These are phyloP conservation scores for Croton setiger DNA, from an alignment of 441 rosid species.

Conservation along the genomic window DNA sequence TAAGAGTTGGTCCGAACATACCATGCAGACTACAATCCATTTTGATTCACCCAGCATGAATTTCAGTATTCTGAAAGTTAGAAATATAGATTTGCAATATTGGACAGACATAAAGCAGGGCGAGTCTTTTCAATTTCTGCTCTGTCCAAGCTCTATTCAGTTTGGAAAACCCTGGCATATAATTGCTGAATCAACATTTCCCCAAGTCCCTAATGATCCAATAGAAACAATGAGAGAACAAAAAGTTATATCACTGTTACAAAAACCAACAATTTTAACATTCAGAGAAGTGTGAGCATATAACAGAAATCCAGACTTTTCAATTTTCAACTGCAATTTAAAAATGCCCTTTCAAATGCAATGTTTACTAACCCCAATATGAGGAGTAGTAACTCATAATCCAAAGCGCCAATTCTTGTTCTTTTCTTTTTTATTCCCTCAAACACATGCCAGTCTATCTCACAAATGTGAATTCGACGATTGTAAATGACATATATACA, in stretches of 20 bases:
- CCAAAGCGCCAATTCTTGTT: too few relatives aligned
- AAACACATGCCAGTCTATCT: neutral
- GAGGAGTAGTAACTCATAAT: too few relatives aligned
- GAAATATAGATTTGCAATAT: neutral
- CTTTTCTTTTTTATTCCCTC: too few relatives aligned
- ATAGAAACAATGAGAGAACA: neutral
- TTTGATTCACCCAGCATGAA: too few relatives aligned
- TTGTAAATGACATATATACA: neutral
- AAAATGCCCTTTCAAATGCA: too few relatives aligned
- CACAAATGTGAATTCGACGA: neutral
- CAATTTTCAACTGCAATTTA: too few relatives aligned
- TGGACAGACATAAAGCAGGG: neutral
- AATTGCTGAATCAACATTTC: neutral
- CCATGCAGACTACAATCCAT: neutral
- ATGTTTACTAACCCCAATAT: too few relatives aligned
- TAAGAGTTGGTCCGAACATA: neutral
- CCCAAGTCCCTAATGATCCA: neutral
- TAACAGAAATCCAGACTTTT: neutral
- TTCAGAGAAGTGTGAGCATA: neutral
- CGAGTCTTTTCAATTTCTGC: neutral
- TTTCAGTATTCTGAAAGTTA: neutral
- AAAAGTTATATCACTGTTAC: neutral
- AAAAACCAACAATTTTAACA: neutral
- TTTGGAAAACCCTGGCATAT: neutral
- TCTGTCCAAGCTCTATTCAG: neutral